Conservation (phyloP, 2,329 filamentous ascomycete species). For the Coniochaeta ligniaria region DNA sequence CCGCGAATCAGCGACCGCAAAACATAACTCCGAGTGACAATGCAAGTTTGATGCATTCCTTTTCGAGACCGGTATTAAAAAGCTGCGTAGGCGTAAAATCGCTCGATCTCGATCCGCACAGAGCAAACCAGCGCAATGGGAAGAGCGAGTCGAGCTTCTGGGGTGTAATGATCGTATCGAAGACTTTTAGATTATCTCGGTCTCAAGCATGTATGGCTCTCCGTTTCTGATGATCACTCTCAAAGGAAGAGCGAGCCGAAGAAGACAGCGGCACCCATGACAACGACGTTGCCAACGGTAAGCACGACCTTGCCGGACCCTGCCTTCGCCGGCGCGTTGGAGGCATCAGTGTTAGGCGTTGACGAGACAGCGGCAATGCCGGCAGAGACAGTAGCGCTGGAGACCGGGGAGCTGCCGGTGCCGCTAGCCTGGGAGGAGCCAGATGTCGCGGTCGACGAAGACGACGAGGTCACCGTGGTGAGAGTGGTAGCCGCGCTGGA, state of each 20-base stretch:
- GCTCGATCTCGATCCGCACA: background rate
- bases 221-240: too few species aligned
- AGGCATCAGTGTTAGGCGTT: slow-evolving; percentile 3
- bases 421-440: slow-evolving; percentile 7
- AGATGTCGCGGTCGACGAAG: slow-evolving; percentile 4
- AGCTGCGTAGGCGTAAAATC: background rate
- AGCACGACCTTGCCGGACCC: slow-evolving; percentile 13
- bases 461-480: slow-evolving; percentile 11
- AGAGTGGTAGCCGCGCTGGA: slow-evolving; percentile 16
- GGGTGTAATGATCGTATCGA: background rate
- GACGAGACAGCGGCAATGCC: background rate
- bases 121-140: background rate
- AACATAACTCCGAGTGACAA: background rate
- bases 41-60: background rate
- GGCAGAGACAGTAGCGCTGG: slow-evolving; percentile 9
- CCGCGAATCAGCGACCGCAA: background rate
- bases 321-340: slow-evolving; percentile 7
- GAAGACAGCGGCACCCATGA: slow-evolving; percentile 15
- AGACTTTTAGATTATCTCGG: background rate
- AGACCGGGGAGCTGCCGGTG: slow-evolving; percentile 2
- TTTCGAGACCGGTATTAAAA: background rate
- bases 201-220: background rate
- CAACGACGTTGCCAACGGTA: slow-evolving; percentile 12
- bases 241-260: slow-evolving; percentile 18
- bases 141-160: background rate